These are phyloP conservation scores for Oenanthe javanica DNA, from an alignment of 140 eudicot species.

Conservation along the genomic window DNA sequence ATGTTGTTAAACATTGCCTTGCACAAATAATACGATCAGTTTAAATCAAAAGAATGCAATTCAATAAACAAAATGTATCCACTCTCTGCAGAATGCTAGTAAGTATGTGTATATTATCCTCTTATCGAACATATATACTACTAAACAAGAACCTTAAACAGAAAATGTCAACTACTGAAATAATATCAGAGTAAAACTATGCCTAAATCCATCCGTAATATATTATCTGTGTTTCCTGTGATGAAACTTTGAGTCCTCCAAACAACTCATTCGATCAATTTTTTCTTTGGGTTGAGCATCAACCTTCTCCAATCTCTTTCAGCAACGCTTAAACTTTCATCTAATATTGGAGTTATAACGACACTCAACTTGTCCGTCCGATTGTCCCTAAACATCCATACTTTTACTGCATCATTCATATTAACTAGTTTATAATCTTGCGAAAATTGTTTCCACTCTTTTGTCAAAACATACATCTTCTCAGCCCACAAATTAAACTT, in stretches of 20 bases:
- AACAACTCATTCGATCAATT: not conserved
- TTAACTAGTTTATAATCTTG: not conserved
- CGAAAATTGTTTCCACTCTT: not conserved
- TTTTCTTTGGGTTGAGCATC: not conserved
- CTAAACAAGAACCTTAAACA: not conserved
- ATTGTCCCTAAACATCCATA: not conserved
- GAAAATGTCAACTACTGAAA: not conserved
- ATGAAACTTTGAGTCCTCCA: not conserved
- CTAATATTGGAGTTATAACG: not conserved
- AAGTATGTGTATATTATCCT: too few species aligned
- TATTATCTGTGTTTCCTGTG: not conserved
- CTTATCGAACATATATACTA: not conserved
- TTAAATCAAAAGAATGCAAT: too few species aligned
- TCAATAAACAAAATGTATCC: too few species aligned
- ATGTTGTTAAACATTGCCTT: too few species aligned
- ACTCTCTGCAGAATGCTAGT: too few species aligned
- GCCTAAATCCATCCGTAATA: not conserved
- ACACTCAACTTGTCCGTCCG: not conserved
- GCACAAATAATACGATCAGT: too few species aligned
- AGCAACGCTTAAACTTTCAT: not conserved
- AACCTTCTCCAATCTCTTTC: not conserved
- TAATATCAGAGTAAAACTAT: not conserved
- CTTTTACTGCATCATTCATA: not conserved
- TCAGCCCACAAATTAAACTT: not conserved
- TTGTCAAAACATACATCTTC: not conserved